Base-by-base conservation (phyloP, 768 basidiomycete genomes). In the Porphyrellus cyaneotinctus region DNA sequence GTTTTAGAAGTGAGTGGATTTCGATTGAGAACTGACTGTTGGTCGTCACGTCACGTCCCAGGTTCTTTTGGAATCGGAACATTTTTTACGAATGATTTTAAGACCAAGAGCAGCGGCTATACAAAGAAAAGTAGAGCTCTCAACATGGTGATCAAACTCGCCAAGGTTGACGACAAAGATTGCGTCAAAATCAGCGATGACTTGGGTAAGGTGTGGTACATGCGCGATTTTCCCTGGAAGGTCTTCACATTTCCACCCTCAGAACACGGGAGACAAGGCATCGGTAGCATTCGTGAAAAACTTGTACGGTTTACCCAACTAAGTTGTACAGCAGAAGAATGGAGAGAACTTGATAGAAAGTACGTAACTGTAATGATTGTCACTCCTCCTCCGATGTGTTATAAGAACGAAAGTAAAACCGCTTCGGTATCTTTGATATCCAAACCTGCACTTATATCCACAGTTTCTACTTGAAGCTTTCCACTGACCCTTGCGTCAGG, bases 161-260 rank as follows among this genome's bases (percentile, higher is more conserved):
- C 82, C 35, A 78, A 81, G 41, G 85, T 97, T 13, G 75, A 90
- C 61, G 80, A 78, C 11, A 75, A 75, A 51, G 82, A 85, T 2
- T 95, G 93, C 58, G 82, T 98, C 59, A 98, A 99, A 72, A 83
- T 99, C 60, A 94, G 91, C 50, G 97, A 97, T 68, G 95, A 98
- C 63, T 65, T 86, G 49, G 85, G 75, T 10, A 99, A 98, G 82
- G 86, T 83, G 32, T 17, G 42, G 32, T 20, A 3, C 24, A 26
- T 2, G 2, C 4, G 11, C 5, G 14, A 11, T 23, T 36, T 48
- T 3, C 28, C 23, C 26, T 32, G 12, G 20, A 17, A 2, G 23
- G 11, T 15, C 18, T 38, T 38, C 23, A 53, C 28, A 20, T 18
- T 26, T 36, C 24, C 18, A n/a, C 26, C 32, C n/a, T 14, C 62